These are phyloP conservation scores for Smallanthus sonchifolius DNA, from an alignment of 129 eudicot genomes.

Conservation along the genomic window DNA sequence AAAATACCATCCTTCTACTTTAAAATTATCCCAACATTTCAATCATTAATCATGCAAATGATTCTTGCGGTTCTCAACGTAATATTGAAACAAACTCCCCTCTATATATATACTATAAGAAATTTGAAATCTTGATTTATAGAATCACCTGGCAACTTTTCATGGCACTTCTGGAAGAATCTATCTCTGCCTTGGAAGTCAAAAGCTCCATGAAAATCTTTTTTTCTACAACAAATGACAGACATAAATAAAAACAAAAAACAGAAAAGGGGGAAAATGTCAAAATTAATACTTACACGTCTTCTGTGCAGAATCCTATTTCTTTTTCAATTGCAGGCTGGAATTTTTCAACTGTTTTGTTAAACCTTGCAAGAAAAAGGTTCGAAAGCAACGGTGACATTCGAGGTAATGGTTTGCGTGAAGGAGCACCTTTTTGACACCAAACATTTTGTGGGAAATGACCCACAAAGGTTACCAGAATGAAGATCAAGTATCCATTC, in stretches of 20 bases:
- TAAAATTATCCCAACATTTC: too few relatives aligned
- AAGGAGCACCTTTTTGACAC: constrained; percentile 17
- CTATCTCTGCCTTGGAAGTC: constrained; percentile 46
- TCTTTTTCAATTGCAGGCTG: constrained; percentile 49
- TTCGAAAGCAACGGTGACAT: constrained; percentile 44
- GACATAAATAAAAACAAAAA: neutral
- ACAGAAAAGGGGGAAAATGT: neutral
- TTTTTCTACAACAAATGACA: constrained; percentile 42
- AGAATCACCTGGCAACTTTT: constrained; percentile 37
- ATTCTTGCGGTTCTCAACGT: too few relatives aligned
- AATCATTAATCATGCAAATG: too few relatives aligned
- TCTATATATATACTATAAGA: neutral
- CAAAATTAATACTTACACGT: constrained; percentile 58
- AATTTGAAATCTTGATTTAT: neutral
- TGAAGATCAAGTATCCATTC: constrained; percentile 30
- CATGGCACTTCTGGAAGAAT: constrained; percentile 33
- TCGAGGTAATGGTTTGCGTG: constrained; percentile 23
- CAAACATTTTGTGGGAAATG: constrained; percentile 21
- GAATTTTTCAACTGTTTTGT: constrained; percentile 46
- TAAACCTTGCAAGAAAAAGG: constrained; percentile 52
- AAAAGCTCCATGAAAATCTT: constrained; percentile 76
- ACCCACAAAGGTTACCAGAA: constrained; percentile 33
- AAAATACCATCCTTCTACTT: too few relatives aligned
- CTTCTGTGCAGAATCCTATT: constrained; percentile 67
- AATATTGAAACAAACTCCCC: too few relatives aligned